phyloP scores from a whole-genome alignment of 208 protist species.

The Hexamita inflata region DNA sequence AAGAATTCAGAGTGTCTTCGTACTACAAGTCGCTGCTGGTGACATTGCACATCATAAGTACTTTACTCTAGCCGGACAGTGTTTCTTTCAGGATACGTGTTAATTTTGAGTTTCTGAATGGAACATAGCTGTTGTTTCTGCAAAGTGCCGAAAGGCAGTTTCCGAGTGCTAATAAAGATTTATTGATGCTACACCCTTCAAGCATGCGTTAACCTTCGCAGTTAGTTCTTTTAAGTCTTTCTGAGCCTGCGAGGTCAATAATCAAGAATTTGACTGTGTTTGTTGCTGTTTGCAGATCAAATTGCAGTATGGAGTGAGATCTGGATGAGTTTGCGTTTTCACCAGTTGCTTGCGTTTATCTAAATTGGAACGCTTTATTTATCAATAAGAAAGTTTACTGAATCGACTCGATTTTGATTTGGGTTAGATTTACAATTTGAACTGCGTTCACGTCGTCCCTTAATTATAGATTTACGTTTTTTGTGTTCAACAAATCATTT shows the following conservation, averaged over 20 bases:
- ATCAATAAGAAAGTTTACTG: too few relatives aligned
- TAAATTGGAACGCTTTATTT: too few relatives aligned
- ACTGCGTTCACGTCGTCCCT: too few relatives aligned
- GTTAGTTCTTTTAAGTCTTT: conserved; percentile 49
- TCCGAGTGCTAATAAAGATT: conserved; percentile 68
- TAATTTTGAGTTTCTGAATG: conserved; percentile 67
- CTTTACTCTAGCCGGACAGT: conserved; percentile 59
- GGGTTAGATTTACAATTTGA: too few relatives aligned
- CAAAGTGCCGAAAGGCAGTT: conserved; percentile 59
- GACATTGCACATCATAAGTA: conserved; percentile 64
- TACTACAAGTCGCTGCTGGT: conserved; percentile 42
- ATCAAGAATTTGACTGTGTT: conserved; percentile 58
- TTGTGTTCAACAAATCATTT: conserved; percentile 51
- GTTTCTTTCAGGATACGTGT: conserved; percentile 66
- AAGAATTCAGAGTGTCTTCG: conserved; percentile 62
- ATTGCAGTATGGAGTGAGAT: conserved; percentile 61
- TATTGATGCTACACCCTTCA: conserved; percentile 76
- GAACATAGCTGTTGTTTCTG: conserved; percentile 50
- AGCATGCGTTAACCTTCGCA: conserved; percentile 53
- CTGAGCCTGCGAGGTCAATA: conserved; percentile 63
- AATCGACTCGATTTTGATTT: too few relatives aligned
- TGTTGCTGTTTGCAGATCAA: too few relatives aligned
- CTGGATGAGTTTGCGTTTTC: conserved; percentile 56
- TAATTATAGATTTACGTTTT: conserved; percentile 37
- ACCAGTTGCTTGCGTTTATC: too few relatives aligned